phyloP scores from a whole-genome alignment of 805 yeast genomes.

The Saturnispora saitoi region DNA sequence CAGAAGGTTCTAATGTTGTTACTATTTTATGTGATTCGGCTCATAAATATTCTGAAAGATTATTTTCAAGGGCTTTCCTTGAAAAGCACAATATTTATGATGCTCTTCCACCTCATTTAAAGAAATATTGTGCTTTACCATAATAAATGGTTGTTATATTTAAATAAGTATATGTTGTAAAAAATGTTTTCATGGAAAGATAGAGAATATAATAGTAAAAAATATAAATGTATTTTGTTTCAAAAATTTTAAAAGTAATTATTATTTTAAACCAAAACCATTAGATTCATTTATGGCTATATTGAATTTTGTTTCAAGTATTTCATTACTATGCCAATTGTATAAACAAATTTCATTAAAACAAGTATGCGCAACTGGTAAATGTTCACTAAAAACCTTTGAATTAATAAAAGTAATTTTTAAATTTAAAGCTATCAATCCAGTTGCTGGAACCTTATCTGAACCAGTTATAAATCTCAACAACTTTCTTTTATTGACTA shows the following conservation, averaged over 20 bases:
- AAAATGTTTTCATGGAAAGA: background rate
- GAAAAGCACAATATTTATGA: constrained; percentile 56
- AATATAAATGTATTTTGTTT: too few relatives aligned
- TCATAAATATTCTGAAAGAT: constrained; percentile 75
- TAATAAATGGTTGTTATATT: constrained; percentile 10
- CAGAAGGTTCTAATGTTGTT: constrained; percentile 74
- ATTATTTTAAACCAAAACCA: constrained; percentile 57
- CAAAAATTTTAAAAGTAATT: too few relatives aligned
- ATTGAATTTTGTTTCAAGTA: constrained; percentile 48
- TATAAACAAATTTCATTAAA: constrained; percentile 81
- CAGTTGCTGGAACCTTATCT: constrained; percentile 89
- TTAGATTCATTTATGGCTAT: constrained; percentile 70
- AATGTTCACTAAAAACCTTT: constrained; percentile 32
- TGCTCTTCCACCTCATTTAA: constrained; percentile 60
- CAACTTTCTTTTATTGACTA: constrained; percentile 48
- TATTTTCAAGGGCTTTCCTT: constrained; percentile 74
- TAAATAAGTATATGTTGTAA: background rate
- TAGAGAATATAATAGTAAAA: background rate
- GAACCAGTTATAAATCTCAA: constrained; percentile 82
- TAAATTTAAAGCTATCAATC: constrained; percentile 66
- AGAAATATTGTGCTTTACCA: constrained; percentile 52
- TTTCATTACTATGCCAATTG: constrained; percentile 49
- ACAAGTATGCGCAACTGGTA: constrained; percentile 91
- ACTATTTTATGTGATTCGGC: constrained; percentile 89
- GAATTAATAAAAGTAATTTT: constrained; percentile 45